Percentiles rank a stretch among this genome's conserved stretches.
Conservation (phyloP, 192 early-diverging fungal species). For the Obelidium mucronatum region DNA sequence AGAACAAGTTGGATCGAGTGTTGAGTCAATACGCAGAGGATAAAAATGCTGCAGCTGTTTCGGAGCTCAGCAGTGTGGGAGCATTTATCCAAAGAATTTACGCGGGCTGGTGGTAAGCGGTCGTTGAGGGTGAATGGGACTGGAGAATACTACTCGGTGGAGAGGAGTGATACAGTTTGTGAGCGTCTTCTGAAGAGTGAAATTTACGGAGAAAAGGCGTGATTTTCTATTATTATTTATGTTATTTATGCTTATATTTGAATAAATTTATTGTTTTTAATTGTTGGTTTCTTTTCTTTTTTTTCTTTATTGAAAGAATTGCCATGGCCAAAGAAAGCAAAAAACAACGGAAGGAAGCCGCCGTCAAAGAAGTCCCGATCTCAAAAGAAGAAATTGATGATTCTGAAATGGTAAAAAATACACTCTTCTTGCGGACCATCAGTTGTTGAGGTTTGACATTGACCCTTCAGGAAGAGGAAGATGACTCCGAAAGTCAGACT, state of each 20-base stretch:
- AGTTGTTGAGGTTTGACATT: not conserved
- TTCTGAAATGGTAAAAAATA: not conserved
- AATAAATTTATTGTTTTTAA: too few species aligned
- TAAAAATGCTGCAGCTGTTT: too few species aligned
- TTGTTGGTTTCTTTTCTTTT: constrained; percentile 1
- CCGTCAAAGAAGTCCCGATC: not conserved
- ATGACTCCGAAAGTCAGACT: not conserved
- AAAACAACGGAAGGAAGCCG: not conserved
- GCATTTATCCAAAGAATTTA: not conserved
- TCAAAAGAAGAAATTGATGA: not conserved
- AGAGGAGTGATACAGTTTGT: not conserved
- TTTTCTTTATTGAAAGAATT: not conserved
- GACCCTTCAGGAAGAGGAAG: not conserved
- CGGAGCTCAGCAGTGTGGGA: constrained; percentile 7
- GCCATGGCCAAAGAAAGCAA: not conserved
- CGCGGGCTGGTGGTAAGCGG: constrained; percentile 9
- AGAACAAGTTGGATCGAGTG: too few species aligned
- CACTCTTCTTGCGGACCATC: not conserved
- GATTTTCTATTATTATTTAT: not conserved
- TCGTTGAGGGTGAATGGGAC: not conserved
- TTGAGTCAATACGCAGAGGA: too few species aligned
- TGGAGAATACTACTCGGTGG: too few species aligned
- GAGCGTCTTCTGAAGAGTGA: not conserved
- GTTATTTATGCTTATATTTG: too few species aligned
- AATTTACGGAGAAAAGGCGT: not conserved